A percentile compares a stretch with the other conserved stretches of the same genome.
These are phyloP conservation scores for Pyrenophora tritici-repentis DNA, from an alignment of 2,329 filamentous ascomycete genomes.

Conservation along the genomic window DNA sequence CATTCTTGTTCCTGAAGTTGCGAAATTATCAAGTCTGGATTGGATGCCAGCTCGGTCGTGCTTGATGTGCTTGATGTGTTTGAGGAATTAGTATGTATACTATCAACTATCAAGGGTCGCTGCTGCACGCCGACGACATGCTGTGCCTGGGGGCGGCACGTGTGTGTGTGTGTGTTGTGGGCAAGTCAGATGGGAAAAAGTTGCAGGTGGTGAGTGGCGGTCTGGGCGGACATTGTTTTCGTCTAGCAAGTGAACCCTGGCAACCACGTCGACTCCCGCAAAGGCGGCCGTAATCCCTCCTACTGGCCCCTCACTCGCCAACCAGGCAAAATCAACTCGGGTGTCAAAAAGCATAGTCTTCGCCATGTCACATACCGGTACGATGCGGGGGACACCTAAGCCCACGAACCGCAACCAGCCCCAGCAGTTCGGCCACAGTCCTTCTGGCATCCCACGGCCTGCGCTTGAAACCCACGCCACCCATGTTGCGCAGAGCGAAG, in stretches of 20 bases:
- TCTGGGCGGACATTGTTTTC: constrained; percentile 30
- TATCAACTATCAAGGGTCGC: too few relatives aligned
- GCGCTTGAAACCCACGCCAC: constrained; percentile 63
- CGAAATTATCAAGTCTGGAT: too few relatives aligned
- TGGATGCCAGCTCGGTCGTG: too few relatives aligned
- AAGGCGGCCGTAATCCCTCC: constrained; percentile 22
- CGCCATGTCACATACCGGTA: constrained; percentile 65
- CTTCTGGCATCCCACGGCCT: constrained; percentile 74
- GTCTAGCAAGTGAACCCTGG: constrained; percentile 27
- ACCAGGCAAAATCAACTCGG: constrained; percentile 24
- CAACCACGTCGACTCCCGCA: constrained; percentile 27
- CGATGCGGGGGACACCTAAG: constrained; percentile 73
- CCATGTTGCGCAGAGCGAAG: constrained; percentile 60
- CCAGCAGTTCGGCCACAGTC: constrained; percentile 63
- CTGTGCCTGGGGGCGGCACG: too few relatives aligned
- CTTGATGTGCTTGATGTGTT: too few relatives aligned
- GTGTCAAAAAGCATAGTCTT: constrained; percentile 22
- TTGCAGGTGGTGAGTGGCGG: constrained; percentile 9
- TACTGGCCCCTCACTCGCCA: constrained; percentile 26
- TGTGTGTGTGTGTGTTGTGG: too few relatives aligned
- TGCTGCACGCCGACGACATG: too few relatives aligned
- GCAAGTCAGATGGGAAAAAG: constrained; percentile 5
- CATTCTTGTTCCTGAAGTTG: too few relatives aligned
- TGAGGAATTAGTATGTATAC: too few relatives aligned
- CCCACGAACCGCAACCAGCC: constrained; percentile 66